These are phyloP conservation scores for Carex myosuroides DNA, from an alignment of 176 grass and related monocot species.

Conservation along the genomic window DNA sequence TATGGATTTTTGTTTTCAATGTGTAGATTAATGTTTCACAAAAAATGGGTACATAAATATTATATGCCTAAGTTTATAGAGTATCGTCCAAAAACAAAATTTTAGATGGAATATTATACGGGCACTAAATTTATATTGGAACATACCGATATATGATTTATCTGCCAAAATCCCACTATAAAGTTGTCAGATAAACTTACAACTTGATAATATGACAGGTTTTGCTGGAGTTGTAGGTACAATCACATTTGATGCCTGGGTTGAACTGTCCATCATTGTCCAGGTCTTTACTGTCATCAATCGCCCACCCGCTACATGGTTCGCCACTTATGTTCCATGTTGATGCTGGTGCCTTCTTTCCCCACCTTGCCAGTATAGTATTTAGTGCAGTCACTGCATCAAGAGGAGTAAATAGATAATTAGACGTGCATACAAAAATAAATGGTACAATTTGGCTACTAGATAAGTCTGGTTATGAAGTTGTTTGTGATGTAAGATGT, in stretches of 20 bases:
- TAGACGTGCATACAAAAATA: neutral
- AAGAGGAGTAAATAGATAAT: neutral
- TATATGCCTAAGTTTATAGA: neutral
- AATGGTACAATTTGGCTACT: neutral
- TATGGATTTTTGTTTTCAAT: neutral
- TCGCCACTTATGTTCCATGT: constrained; percentile 81
- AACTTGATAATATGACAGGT: constrained; percentile 19
- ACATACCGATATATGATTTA: neutral
- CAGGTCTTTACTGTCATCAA: constrained; percentile 22
- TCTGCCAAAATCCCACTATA: neutral
- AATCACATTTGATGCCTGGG: constrained; percentile 21
- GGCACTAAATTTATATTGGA: neutral
- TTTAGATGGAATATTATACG: neutral
- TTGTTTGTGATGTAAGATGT: neutral
- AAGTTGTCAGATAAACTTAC: constrained; percentile 30
- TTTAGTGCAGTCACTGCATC: constrained; percentile 62
- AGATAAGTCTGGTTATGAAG: neutral
- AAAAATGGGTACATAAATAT: neutral
- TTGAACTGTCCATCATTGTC: neutral
- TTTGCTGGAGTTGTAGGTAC: neutral
- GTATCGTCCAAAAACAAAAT: neutral
- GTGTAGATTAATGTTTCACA: neutral
- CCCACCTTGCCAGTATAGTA: constrained; percentile 43
- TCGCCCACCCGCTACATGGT: constrained; percentile 65
- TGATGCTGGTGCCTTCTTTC: constrained; percentile 19